Evolutionary conservation across 768 basidiomycete genomes (phyloP), one percentile per base, ranked within the genome.

Genomic region (Leccinum boreale): DNA sequence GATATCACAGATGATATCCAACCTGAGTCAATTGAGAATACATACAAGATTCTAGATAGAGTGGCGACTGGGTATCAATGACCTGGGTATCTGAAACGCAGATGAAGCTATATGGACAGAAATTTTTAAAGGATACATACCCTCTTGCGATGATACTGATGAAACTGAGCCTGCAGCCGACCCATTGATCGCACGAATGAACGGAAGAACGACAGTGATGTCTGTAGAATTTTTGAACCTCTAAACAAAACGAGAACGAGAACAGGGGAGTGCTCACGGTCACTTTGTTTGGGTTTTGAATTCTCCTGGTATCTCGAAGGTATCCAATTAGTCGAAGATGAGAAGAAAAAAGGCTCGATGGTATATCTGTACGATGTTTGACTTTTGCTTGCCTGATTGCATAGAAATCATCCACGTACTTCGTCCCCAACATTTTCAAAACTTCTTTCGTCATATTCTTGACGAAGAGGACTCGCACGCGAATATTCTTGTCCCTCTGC

Each of bases 341-440:
- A 82, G 66, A 85, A 86, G 64, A 82, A 86, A 67, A 86, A 85
- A 0, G 85, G 85, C 59, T 86, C 85, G 56, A 86, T 74, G 45
- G 74, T 73, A 55, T 81, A 84, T 65, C 84, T 75, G 21, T 12
- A 12, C 46, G 29, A 29, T 1, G 48, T 47, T 49, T n/a, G 4
- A 33, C 24, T 1, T 48, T 4, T 39, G n/a, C 39, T 42, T 39
- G 29, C 3, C 3, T 14, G 19, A 44, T 15, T 19, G 5, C 11
- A 29, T 31, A 36, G 12, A 46, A 39, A 49, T 0, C 5, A 36
- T 5, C 9, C 0, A 62, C 75, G 52, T 60, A 84, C 85, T 66
- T 82, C 39, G 79, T 74, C 10, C 85, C 84, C 6, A 85, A 70
- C 77, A 85, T 83, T 62, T 81, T 78, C 44, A 85, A 64, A 8